These are phyloP conservation scores for Dalbergia oliveri DNA, from an alignment of 306 rosid species.

Conservation along the genomic window DNA sequence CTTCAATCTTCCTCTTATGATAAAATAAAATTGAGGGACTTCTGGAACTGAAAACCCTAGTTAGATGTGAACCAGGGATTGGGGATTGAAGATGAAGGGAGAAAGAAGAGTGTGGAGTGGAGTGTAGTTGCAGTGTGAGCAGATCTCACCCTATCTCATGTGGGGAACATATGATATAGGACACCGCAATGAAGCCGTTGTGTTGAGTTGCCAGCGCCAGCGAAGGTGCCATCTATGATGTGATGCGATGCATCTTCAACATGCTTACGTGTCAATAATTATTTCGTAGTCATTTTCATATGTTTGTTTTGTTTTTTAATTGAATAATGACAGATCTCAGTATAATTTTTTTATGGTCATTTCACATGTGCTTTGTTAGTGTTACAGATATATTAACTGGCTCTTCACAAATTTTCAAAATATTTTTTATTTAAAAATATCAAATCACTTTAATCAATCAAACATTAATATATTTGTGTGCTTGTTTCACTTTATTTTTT, in stretches of 20 bases:
- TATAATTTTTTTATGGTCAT: too few species aligned
- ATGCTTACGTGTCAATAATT: not conserved
- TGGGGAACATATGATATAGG: not conserved
- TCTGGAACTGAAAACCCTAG: not conserved
- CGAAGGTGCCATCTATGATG: constrained; percentile 3
- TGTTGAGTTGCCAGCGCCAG: not conserved
- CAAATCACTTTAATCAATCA: too few species aligned
- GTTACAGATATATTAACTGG: too few species aligned
- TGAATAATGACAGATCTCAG: too few species aligned
- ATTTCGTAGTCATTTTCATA: too few species aligned
- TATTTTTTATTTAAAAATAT: too few species aligned
- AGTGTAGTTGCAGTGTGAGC: not conserved
- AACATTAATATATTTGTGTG: too few species aligned
- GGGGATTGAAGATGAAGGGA: not conserved
- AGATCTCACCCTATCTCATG: not conserved
- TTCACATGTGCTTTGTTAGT: too few species aligned
- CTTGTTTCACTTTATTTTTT: too few species aligned
- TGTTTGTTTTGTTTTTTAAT: too few species aligned
- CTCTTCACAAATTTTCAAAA: too few species aligned
- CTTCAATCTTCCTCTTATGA: not conserved
- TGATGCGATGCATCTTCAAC: not conserved
- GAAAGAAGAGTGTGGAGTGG: not conserved
- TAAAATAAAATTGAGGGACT: not conserved
- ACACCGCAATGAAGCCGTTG: not conserved
- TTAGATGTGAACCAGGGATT: not conserved